Base-by-base conservation (phyloP, 495 filamentous ascomycete genomes). In the Penicillium steckii region DNA sequence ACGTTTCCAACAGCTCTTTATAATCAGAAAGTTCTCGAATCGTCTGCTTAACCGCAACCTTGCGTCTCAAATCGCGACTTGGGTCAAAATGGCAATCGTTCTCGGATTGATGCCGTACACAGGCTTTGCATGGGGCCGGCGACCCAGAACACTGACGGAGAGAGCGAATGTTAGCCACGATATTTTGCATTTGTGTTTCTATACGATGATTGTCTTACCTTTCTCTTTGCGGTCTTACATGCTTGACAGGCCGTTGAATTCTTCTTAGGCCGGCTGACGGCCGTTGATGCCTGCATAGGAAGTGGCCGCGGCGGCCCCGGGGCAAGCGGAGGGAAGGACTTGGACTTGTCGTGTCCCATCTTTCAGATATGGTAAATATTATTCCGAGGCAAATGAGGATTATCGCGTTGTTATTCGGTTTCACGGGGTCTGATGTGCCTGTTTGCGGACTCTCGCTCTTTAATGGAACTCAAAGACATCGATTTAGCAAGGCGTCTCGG, bases 191-290 rank as follows among this genome's bases (percentile, higher is more conserved):
- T 15, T 37, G 5, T 37, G 33, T 15, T 8, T 15, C 15, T 15
- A 37, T 15, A 4, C 33, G 12, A 9, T 21, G 8, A 8, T 15
- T 19, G 13, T 44, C 53, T 52, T 56, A 71, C 72, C 67, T 76
- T 76, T 56, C 71, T 64, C 52, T 74, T 76, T 17, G 71, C 68
- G 27, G 68, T 60, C 29, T 74, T 76, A 48, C 73, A 76, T 44
- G 67, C 61, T 24, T 62, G 44, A 41, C 73, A 76, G 10, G 73
- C 73, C 0, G 64, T 74, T 6, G 73, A 76, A 41, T 67, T 76
- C 59, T 76, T 76, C 40, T 67, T 72, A 18, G 64, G 61, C 42
- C 62, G 64, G 40, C 44, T 51, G 26, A 72, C 45, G 10, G 60
- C 41, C 4, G 51, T 48, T 2, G 55, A 45, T 15, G 52, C 37